Base-by-base conservation (phyloP, 352 stramenopile genomes). In the Globisporangium spinosum region DNA sequence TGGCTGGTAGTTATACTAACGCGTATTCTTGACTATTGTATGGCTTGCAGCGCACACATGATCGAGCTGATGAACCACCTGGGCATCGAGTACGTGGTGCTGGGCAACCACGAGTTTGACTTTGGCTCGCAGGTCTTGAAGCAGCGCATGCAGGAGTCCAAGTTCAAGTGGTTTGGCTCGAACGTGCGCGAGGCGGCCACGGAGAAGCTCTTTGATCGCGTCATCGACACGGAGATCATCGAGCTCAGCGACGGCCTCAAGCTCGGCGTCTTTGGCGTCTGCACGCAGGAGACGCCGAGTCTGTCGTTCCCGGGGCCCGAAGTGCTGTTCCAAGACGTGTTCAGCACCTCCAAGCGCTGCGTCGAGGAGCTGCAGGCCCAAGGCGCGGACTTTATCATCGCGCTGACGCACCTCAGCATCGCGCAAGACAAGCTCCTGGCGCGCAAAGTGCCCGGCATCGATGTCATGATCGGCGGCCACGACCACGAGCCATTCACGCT, bases 401-500 rank as follows among this genome's bases (percentile, higher is more conserved):
- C 83, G 40, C 65, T 97, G 25, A 97, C 90, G 2, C 90, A 97
- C 59, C 58, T 97, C 51, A 89, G 80, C 15, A 85, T 95, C 63
- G 78, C 74, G 1, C 79, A 94, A 59, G 90, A 97, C 71, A 79
- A 83, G 29, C 66, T 85, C 25, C 64, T 97, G 35, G 86, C 86
- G 0, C 70, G 76, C 3, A 77, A 77, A 47, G 77, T 90, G 27
- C 78, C 80, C 5, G 85, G 85, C 7, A 94, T 96, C 35, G 79
- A 97, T 59, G 62, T 97, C 51, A 84, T 98, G 43, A 76, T 98
- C 22, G 93, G 93, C 15, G 91, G 93, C 12, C 93, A 98, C 70
- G 93, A 98, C 69, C 93, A 98, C 69, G 89, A 97, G 47, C 89
- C 89, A 0, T 89, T 97, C 60, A 92, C 91, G 51, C 64, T 93